Evolutionary conservation across 1,284 basidiomycete genomes (phyloP), one percentile per base, ranked within the genome.

Genomic region (Tilletia walkeri): DNA sequence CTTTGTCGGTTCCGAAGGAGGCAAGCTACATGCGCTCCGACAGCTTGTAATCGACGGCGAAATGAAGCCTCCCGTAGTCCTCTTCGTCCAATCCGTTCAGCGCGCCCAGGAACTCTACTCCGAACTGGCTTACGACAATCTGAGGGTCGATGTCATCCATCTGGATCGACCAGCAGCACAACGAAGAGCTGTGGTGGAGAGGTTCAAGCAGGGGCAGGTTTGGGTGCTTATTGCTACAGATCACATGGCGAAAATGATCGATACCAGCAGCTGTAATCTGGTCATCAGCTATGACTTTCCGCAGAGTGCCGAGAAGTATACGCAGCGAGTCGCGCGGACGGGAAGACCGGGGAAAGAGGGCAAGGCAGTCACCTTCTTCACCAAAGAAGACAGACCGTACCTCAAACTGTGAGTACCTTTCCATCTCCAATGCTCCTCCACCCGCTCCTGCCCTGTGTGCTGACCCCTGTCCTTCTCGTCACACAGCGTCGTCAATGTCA

Each of bases 321-420:
- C 99, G 45, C 95, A 99, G 85, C 88, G 95, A 36, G 96, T 99
- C 71, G 95, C 92, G 88, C 90, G 96, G 71, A 98, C 95, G 0
- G 95, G 95, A 20, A 89, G 95, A 70, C 95, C 95, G 18, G 95
- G 94, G 0, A 88, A 91, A 65, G 89, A 92, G 76, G 95, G 95
- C 9, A 90, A 91, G 82, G 95, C 95, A 0, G 89, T 95, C 67
- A 99, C 95, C 1, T 98, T 94, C 85, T 98, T 97, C 85, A 96
- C 93, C 2, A 89, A 94, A 78, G 92, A 95, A 72, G 95, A 99
- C 84, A 92, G 90, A 0, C 91, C 92, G 0, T 93, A 91, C 85
- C 87, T 98, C 56, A 95, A 95, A 86, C 90, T 92, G 90, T 94
- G 84, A 76, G 90, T 86, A 14, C 5, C 65, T 54, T n/a, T 30